Percentiles rank a stretch among this genome's conserved stretches.
phyloP scores from a whole-genome alignment of 2,329 filamentous ascomycete genomes.

The Hirsutella minnesotensis region DNA sequence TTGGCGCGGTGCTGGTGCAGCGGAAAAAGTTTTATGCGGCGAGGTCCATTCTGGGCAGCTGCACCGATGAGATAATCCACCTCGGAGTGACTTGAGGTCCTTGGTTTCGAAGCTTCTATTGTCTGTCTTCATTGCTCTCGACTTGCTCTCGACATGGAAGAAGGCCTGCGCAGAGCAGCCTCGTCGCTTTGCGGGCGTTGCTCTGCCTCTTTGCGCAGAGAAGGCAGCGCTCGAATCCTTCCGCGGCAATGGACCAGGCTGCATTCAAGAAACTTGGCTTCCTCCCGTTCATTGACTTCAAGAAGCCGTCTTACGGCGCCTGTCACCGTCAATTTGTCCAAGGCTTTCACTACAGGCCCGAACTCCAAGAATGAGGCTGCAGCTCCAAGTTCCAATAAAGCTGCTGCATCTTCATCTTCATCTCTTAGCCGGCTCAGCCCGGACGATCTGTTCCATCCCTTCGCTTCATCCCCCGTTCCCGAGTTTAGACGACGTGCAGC shows the following conservation, averaged over 20 bases:
- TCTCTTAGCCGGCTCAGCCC: conserved; percentile 36
- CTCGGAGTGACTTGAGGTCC: not conserved
- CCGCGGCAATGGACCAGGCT: conserved; percentile 14
- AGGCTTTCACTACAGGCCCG: conserved; percentile 20
- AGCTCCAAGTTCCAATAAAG: conserved; percentile 10
- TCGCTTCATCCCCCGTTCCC: conserved; percentile 77
- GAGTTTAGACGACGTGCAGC: conserved; percentile 79
- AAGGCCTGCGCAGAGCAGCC: conserved; percentile 26
- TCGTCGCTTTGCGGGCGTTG: conserved; percentile 28
- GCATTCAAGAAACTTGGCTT: conserved; percentile 11
- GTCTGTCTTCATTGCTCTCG: not conserved
- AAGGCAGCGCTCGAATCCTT: conserved; percentile 12
- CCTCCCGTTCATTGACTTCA: conserved; percentile 9
- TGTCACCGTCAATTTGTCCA: conserved; percentile 7
- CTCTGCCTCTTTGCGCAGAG: conserved; percentile 20
- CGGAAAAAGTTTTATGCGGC: conserved; percentile 20
- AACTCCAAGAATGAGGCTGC: conserved; percentile 14
- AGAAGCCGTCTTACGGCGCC: conserved; percentile 8
- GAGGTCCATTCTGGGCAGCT: conserved; percentile 14
- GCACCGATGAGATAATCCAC: conserved; percentile 4
- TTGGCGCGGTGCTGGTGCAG: conserved; percentile 12
- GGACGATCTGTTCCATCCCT: conserved; percentile 88
- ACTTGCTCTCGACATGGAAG: conserved; percentile 21
- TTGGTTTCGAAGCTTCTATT: not conserved
- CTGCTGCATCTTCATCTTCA: not conserved